These are phyloP conservation scores for Penicillium paneum DNA, from an alignment of 2,329 filamentous ascomycete genomes.

Conservation along the genomic window DNA sequence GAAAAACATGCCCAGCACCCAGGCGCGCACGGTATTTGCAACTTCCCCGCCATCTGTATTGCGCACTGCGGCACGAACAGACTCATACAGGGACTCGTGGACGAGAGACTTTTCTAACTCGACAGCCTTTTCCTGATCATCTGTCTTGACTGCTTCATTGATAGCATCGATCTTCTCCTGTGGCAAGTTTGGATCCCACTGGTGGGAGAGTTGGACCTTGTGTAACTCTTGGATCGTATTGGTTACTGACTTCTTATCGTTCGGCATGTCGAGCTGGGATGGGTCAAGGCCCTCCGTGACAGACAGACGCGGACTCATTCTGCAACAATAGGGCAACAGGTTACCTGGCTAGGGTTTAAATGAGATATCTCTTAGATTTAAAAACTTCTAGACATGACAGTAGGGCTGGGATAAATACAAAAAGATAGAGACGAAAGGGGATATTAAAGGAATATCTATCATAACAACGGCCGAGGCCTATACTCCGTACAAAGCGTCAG, in stretches of 20 bases:
- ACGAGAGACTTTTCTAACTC: conserved; percentile 48
- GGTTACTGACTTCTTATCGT: neutral
- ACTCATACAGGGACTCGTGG: conserved; percentile 62
- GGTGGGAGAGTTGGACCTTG: conserved; percentile 22
- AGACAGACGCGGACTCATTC: neutral
- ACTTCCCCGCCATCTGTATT: conserved; percentile 61
- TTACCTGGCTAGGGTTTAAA: neutral
- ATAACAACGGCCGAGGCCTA: neutral
- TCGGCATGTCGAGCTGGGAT: neutral
- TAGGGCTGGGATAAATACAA: no score
- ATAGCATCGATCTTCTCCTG: conserved; percentile 58
- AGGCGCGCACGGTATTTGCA: conserved; percentile 59
- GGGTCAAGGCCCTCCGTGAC: conserved; percentile 1
- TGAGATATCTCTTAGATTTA: neutral
- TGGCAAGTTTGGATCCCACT: conserved; percentile 59
- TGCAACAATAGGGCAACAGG: neutral
- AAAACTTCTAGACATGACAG: neutral
- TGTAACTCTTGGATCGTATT: conserved; percentile 7
- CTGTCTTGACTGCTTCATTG: conserved; percentile 52
- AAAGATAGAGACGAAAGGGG: neutral
- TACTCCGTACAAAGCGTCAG: neutral
- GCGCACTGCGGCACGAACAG: conserved; percentile 59
- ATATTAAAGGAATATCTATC: neutral
- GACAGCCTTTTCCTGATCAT: conserved; percentile 57
- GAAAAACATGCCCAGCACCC: conserved; percentile 55